A percentile compares a stretch with the other conserved stretches of the same genome.
These are phyloP conservation scores for Suillus placidus DNA, from an alignment of 768 basidiomycete genomes.

Conservation along the genomic window DNA sequence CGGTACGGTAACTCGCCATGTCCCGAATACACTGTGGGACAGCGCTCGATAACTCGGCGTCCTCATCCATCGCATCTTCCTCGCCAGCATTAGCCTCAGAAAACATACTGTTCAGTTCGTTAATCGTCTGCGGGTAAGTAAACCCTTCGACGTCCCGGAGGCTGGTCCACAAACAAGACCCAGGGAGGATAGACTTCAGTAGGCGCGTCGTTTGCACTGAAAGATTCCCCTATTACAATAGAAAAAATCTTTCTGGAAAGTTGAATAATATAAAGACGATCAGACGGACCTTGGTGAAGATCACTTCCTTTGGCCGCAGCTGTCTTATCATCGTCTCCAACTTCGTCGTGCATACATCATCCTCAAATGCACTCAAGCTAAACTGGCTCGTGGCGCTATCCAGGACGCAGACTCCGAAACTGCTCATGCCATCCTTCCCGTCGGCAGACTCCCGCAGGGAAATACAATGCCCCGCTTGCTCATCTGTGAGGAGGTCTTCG, in stretches of 20 bases:
- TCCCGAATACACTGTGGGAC: constrained; percentile 76
- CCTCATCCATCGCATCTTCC: constrained; percentile 51
- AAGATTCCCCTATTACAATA: constrained; percentile 68
- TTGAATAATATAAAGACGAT: background rate
- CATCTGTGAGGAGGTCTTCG: constrained; percentile 82
- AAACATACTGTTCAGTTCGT: constrained; percentile 70
- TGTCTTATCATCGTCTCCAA: constrained; percentile 94
- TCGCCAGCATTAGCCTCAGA: constrained; percentile 37
- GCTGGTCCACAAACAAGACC: constrained; percentile 86
- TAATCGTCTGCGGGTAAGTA: constrained; percentile 67
- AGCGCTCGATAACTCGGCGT: constrained; percentile 34
- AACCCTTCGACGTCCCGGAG: constrained; percentile 85
- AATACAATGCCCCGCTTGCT: constrained; percentile 94
- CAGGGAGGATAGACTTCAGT: constrained; percentile 78
- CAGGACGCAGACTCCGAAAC: constrained; percentile 87
- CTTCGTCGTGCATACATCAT: constrained; percentile 90
- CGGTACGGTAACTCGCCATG: constrained; percentile 64
- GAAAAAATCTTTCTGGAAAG: background rate
- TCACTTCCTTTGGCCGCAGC: constrained; percentile 86
- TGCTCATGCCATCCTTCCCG: constrained; percentile 43
- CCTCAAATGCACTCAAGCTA: constrained; percentile 85
- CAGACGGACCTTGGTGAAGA: constrained; percentile 77
- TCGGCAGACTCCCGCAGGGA: constrained; percentile 69
- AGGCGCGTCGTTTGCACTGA: constrained; percentile 82
- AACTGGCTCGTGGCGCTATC: constrained; percentile 97